Conservation (phyloP, 2,329 filamentous ascomycete species). For the Pezicula rhizophila region DNA sequence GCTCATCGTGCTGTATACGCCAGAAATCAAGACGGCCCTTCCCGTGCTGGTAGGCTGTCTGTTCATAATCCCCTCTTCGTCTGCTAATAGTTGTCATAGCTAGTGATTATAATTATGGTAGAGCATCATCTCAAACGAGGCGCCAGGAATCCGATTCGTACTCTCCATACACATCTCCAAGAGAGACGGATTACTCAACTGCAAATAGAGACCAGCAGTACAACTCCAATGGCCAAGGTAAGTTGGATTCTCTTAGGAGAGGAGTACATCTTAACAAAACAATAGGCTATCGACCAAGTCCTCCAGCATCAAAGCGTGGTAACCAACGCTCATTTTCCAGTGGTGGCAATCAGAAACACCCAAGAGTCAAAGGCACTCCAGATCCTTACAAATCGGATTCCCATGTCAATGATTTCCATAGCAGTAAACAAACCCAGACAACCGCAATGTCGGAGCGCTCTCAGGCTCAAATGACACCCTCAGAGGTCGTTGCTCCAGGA, state of each 20-base stretch:
- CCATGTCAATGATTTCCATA: constrained; percentile 6
- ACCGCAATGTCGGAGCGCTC: not conserved
- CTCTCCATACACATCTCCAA: constrained; percentile 19
- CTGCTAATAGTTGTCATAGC: constrained; percentile 7
- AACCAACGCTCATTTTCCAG: too few relatives aligned
- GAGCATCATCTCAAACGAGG: constrained; percentile 11
- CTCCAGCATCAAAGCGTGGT: not conserved
- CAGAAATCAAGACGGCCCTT: constrained; percentile 12
- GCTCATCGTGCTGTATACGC: constrained; percentile 17
- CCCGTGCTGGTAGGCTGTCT: constrained; percentile 14
- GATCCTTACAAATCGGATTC: constrained; percentile 1
- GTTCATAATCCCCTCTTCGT: not conserved
- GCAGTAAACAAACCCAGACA: constrained; percentile 1
- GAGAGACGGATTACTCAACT: constrained; percentile 9
- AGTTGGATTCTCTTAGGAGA: too few relatives aligned
- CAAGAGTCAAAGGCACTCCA: constrained; percentile 3
- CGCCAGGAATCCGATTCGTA: constrained; percentile 20
- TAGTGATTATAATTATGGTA: constrained; percentile 15
- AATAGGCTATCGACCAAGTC: not conserved
- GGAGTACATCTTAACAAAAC: too few relatives aligned
- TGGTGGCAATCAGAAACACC: not conserved
- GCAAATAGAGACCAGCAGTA: constrained; percentile 5
- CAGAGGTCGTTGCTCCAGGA: not conserved
- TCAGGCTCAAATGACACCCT: constrained; percentile 1
- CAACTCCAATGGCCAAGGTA: constrained; percentile 4